A percentile compares a stretch with the other conserved stretches of the same genome.
These are phyloP conservation scores for Linnemannia exigua DNA, from an alignment of 192 early-diverging fungal species.

Conservation along the genomic window DNA sequence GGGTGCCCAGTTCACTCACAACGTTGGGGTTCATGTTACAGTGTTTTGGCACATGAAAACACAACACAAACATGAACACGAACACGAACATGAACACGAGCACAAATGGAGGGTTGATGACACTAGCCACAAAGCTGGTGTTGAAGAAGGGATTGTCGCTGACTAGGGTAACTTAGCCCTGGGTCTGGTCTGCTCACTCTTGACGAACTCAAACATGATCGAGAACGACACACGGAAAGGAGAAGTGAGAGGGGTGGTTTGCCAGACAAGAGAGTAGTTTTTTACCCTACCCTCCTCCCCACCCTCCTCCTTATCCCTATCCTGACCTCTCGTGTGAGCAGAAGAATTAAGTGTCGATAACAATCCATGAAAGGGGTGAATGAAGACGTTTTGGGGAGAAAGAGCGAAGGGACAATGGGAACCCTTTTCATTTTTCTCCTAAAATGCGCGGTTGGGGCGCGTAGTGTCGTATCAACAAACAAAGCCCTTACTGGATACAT, in stretches of 20 bases:
- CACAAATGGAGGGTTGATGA: too few relatives aligned
- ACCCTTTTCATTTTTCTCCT: not conserved
- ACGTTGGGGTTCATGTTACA: not conserved
- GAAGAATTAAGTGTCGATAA: too few relatives aligned
- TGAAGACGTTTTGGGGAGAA: not conserved
- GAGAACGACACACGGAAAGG: not conserved
- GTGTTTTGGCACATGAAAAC: constrained; percentile 1
- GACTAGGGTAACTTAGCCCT: not conserved
- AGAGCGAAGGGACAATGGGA: not conserved
- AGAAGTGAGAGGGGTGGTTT: not conserved
- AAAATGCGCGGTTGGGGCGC: not conserved
- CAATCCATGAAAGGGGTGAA: too few relatives aligned
- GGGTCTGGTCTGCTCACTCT: not conserved
- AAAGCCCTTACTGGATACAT: not conserved
- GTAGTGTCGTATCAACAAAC: not conserved
- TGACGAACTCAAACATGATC: not conserved
- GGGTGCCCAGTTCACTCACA: not conserved
- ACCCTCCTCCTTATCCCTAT: too few relatives aligned
- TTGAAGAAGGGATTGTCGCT: not conserved
- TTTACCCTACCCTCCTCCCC: too few relatives aligned
- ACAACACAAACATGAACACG: not conserved
- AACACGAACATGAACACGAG: not conserved
- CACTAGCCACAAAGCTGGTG: too few relatives aligned
- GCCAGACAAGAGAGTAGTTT: not conserved
- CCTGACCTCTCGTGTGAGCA: too few relatives aligned